Base-by-base conservation (phyloP, 2,329 filamentous ascomycete genomes). In the Hypoxylon sp. region DNA sequence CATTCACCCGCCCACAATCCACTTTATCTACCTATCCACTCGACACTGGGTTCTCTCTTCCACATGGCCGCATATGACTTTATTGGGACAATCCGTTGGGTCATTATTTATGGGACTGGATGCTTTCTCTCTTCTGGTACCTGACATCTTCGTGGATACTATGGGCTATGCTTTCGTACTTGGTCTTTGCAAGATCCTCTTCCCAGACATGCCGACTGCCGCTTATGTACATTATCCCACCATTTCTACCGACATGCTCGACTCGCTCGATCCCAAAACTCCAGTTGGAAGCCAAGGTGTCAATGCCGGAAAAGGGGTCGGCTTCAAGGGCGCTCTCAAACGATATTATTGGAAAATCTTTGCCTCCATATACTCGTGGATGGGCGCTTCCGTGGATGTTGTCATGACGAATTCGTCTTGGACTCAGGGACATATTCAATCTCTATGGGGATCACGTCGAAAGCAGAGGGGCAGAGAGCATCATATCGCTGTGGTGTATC, bases 221-320 rank as follows among this genome's bases (percentile, higher is more conserved):
- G 94, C 96, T 55, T 99, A 99, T 76, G 94, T 98, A 0, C 96
- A 99, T 81, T 99, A 98, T 77, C 96, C 96, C 0, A 98, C 95
- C 60, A 99, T 99, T 57, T 97, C 94, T 2, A 99, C 94, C 53
- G 96, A 99, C 75, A 99, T 99, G 96, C 87, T 99, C 3, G 86
- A 88, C 21, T 95, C 92, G 16, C 87, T 97, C 3, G 88, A 94
- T 71, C 88, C 91, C 7, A 78, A 77, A 7, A 86, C 84, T 1
- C 68, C 79, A 32, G 86, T 83, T 50, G 91, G 89, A 12, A 78
- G 77, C 59, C 90, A 87, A 79, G 91, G 95, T 2, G 84, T 97
- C 60, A 96, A 98, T 76, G 92, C 94, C 3, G 94, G 95, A 30
- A 86, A 91, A 58, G 95, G 94, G 2, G 84, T 83, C 29, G 95